Base-by-base conservation (phyloP, 768 basidiomycete species). In the Aureoboletus auriporus region DNA sequence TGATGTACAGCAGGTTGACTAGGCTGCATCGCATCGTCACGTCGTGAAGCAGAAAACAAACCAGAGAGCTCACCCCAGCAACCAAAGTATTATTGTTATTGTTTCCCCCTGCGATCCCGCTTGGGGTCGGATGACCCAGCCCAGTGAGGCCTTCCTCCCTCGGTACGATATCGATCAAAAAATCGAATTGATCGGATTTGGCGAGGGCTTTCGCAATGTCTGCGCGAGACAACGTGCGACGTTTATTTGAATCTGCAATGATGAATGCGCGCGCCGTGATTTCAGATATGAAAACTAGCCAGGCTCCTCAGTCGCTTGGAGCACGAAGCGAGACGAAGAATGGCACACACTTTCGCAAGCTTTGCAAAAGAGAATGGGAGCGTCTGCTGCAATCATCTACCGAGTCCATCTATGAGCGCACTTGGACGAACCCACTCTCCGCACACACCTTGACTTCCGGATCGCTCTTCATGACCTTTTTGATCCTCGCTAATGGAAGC, bases 401-500 rank as follows among this genome's bases (percentile, higher is more conserved):
- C 27, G 7, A 34, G 40, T 36, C 8, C 35, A 34, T 30, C 33
- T 16, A 12, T 31, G 55, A 44, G 26, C 6, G 49, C 20, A 4
- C 20, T 4, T 4, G 26, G 45, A 16, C 40, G 27, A 30, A 30
- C 42, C 27, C 58, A 29, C 37, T 34, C 33, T 14, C 10, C 37
- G 44, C 39, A 63, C 82, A 62, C 64, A 95, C 93, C 80, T 93
- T 93, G 54, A 97, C 92, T 59, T 94, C 92, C 4, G 92, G 90
- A 71, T 93, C 93, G 66, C 88, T 94, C 76, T 98, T 97, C 91
- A 97, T 96, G 49, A 97, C 95, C 68, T 97, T 98, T 76, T 97
- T 98, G 61, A 98, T 96, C 64, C 96, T 75, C 14, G 96, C 96
- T 28, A 99, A 73, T 4, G 95, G 95, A 10, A 98, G 73, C 6